These are phyloP conservation scores for Polysphondylium violaceum DNA, from an alignment of 78 protist genomes.

Conservation along the genomic window DNA sequence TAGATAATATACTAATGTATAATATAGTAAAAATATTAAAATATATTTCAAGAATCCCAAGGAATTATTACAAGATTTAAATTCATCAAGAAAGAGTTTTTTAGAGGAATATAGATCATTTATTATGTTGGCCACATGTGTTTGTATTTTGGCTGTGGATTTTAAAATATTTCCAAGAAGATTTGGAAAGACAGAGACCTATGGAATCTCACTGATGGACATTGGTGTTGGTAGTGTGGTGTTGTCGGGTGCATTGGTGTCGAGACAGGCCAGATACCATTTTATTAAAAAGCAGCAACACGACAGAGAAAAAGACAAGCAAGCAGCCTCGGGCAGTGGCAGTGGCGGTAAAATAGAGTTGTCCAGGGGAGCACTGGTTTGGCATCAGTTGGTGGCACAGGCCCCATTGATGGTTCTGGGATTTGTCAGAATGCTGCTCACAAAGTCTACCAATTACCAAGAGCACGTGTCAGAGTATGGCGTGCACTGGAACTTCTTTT, in stretches of 20 bases:
- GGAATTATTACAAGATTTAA: constrained; percentile 30
- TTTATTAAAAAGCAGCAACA: constrained; percentile 5
- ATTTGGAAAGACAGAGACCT: constrained; percentile 91
- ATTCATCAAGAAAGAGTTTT: constrained; percentile 67
- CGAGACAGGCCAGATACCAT: constrained; percentile 59
- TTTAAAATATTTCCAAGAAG: constrained; percentile 89
- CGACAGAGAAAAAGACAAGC: neutral
- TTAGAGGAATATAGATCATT: constrained; percentile 74
- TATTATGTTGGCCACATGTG: constrained; percentile 73
- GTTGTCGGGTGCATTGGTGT: constrained; percentile 77
- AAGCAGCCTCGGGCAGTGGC: neutral
- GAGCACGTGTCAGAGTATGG: constrained; percentile 97
- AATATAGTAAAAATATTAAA: neutral
- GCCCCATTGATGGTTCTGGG: constrained; percentile 85
- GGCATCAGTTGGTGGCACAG: constrained; percentile 38
- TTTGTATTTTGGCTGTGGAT: constrained; percentile 91
- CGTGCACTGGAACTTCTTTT: constrained; percentile 97
- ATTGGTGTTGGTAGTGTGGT: constrained; percentile 87
- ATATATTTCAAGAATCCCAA: constrained; percentile 24
- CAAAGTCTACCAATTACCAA: constrained; percentile 88
- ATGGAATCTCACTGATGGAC: constrained; percentile 93
- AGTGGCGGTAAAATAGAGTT: neutral
- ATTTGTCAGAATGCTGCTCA: constrained; percentile 62
- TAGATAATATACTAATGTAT: no score
- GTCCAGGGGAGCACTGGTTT: constrained; percentile 32